Evolutionary conservation across 108 stramenopile genomes (phyloP).

Genomic region (Nitzschia palea): DNA sequence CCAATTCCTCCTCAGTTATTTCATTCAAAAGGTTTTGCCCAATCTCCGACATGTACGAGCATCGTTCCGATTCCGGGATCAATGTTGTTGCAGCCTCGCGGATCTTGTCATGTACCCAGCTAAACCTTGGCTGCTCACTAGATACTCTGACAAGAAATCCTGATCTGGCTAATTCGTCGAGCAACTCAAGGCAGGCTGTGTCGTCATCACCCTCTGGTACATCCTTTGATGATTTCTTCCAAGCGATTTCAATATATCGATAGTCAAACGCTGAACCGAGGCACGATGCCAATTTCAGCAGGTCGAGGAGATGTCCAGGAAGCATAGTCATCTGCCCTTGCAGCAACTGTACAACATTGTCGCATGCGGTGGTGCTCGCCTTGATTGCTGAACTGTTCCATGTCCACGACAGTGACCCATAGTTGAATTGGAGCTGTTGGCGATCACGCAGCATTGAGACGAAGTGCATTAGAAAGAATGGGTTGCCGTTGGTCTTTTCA

Average conservation of each 20-base stretch:
- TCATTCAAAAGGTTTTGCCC: background rate
- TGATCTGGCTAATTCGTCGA: too few relatives aligned
- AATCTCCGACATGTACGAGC: background rate
- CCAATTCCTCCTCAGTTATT: constrained; percentile 2
- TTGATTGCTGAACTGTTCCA: constrained; percentile 23
- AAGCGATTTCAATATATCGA: background rate
- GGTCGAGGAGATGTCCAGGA: background rate
- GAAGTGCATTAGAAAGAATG: constrained; percentile 33
- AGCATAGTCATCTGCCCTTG: constrained; percentile 36
- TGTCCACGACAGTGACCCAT: constrained; percentile 17
- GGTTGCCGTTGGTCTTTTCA: constrained; percentile 39
- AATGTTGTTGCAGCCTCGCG: constrained; percentile 25
- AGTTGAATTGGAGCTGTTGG: constrained; percentile 11
- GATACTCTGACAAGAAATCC: background rate
- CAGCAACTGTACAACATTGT: constrained; percentile 37
- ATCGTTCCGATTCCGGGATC: background rate
- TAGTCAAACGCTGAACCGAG: constrained; percentile 8
- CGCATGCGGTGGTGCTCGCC: constrained; percentile 1
- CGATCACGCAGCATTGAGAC: constrained; percentile 7
- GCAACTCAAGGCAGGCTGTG: background rate
- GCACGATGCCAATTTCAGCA: constrained; percentile 17
- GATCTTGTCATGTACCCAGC: constrained; percentile 31
- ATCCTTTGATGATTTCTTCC: background rate
- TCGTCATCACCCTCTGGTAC: background rate
- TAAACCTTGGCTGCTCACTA: background rate